These are phyloP conservation scores for Pseudogymnoascus destructans DNA, from an alignment of 2,329 filamentous ascomycete species.

Conservation along the genomic window DNA sequence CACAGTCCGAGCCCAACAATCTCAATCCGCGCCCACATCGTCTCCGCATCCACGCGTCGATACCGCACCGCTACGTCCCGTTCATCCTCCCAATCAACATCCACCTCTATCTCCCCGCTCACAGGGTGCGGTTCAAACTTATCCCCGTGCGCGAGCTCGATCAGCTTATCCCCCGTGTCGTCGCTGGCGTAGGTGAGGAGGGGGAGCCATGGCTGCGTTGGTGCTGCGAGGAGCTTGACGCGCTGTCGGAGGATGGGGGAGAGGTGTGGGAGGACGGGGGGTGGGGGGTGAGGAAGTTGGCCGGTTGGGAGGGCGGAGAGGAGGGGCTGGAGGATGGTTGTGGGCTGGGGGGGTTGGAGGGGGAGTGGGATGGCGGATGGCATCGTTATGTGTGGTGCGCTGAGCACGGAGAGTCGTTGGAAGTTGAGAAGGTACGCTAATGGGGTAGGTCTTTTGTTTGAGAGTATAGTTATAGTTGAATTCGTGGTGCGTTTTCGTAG, in stretches of 20 bases:
- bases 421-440: not conserved
- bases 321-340: not conserved
- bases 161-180: slow-evolving; percentile 40
- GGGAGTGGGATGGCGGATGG: not conserved
- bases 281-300: slow-evolving; percentile 35
- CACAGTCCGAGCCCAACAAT: slow-evolving; percentile 48
- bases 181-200: slow-evolving; percentile 52
- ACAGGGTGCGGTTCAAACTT: slow-evolving; percentile 67
- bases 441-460: not conserved
- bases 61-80: slow-evolving; percentile 49
- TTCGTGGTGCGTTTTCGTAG: not conserved
- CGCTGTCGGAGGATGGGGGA: slow-evolving; percentile 54
- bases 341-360: not conserved
- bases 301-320: slow-evolving; percentile 2
- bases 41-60: slow-evolving; percentile 61
- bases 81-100: slow-evolving; percentile 52
- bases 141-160: slow-evolving; percentile 47
- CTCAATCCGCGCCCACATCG: slow-evolving; percentile 53
- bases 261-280: slow-evolving; percentile 44
- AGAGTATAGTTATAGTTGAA: not conserved
- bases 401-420: not conserved
- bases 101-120: slow-evolving; percentile 66
- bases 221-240: slow-evolving; percentile 49
- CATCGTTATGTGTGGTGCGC: not conserved
- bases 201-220: slow-evolving; percentile 55